Conservation (phyloP, 495 filamentous ascomycete genomes). For the Massariosphaeria phaeospora region DNA sequence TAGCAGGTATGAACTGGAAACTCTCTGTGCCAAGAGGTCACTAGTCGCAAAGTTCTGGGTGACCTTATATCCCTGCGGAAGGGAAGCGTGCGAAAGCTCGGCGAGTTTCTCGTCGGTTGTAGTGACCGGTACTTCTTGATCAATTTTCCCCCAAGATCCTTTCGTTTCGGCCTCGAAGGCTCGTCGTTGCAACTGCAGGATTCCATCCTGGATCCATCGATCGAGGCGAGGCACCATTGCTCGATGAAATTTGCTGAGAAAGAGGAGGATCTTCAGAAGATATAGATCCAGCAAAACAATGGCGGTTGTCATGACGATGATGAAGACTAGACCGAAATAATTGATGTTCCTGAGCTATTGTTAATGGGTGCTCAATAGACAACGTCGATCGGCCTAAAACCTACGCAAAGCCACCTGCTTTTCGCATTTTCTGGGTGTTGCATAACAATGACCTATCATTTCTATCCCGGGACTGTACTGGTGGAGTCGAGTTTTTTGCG, state of each 20-base stretch:
- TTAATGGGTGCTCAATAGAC: no score
- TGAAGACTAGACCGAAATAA: conserved; percentile 7
- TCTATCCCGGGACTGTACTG: no score
- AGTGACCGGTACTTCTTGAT: conserved; percentile 2
- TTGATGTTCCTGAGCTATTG: no score
- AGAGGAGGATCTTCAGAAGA: conserved; percentile 1
- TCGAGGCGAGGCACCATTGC: conserved; percentile 3
- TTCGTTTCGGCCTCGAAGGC: conserved; percentile 6
- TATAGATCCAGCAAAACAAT: neutral
- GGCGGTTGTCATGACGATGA: neutral
- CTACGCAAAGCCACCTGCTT: conserved; percentile 15
- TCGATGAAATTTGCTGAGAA: neutral
- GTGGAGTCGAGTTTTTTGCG: no score
- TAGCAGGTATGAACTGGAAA: no score
- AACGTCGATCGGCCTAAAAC: no score
- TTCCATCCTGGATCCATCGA: conserved; percentile 13
- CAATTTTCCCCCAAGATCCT: neutral
- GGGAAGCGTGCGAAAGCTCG: no score
- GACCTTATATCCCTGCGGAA: no score
- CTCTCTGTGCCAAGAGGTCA: no score
- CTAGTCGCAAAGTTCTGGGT: no score
- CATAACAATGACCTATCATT: conserved; percentile 1
- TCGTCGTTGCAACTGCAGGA: conserved; percentile 8
- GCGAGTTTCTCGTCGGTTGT: no score
- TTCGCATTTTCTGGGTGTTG: conserved; percentile 2